Conservation (phyloP, 73 alveolate genomes). For the Uronychia binucleata region DNA sequence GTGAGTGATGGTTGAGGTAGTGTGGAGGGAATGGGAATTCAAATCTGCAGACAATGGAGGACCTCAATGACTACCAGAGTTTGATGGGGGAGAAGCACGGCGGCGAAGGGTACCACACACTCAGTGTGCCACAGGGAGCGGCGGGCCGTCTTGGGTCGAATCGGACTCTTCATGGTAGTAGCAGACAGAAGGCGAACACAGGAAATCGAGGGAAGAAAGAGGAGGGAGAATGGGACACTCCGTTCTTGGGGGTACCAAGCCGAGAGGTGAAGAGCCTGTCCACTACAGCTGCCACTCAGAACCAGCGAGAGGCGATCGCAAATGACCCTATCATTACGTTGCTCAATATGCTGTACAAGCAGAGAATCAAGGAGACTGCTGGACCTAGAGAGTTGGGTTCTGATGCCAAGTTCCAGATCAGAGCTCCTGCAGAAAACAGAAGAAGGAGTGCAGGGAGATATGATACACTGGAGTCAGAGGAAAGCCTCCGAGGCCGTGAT, state of each 20-base stretch:
- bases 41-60: too few species aligned
- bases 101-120: too few species aligned
- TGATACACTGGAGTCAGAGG: neutral
- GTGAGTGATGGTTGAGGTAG: too few species aligned
- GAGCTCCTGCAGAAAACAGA: neutral
- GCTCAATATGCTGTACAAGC: neutral
- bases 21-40: too few species aligned
- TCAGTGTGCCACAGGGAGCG: too few species aligned
- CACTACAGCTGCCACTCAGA: neutral
- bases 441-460: neutral
- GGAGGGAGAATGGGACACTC: neutral
- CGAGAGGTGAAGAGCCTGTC: neutral
- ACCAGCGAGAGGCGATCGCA: neutral
- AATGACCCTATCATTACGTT: neutral
- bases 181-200: neutral
- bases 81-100: too few species aligned
- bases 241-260: neutral
- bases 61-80: too few species aligned
- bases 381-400: neutral
- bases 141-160: neutral
- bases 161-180: neutral
- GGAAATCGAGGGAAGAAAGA: neutral
- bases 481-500: neutral
- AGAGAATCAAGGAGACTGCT: neutral
- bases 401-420: neutral